phyloP scores from a whole-genome alignment of 2,329 filamentous ascomycete genomes.

The Botrytis hyacinthi region DNA sequence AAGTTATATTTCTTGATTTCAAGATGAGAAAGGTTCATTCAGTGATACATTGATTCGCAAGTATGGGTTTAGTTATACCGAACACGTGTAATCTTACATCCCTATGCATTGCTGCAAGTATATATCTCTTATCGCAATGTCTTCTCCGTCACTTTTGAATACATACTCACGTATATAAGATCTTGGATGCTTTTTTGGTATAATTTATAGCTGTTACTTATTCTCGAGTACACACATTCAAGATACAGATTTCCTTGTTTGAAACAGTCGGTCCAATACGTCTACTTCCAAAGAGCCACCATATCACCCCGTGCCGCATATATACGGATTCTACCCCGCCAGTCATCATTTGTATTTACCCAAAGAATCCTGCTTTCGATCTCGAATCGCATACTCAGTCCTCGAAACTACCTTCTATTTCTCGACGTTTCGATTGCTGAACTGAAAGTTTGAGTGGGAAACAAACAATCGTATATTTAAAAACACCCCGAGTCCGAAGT shows the following conservation, averaged over 20 bases:
- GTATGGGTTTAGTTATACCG: background rate
- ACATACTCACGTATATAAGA: too few relatives aligned
- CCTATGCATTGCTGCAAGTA: background rate
- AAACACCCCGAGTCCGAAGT: background rate
- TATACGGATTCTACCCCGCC: conserved; percentile 1
- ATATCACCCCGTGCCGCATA: background rate
- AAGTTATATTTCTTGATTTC: background rate
- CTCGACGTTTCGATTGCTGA: background rate
- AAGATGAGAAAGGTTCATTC: background rate
- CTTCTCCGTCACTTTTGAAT: background rate
- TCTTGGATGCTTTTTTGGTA: background rate
- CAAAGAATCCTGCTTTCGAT: background rate
- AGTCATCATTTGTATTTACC: background rate
- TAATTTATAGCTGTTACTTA: background rate
- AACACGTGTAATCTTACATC: background rate
- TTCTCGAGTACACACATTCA: background rate
- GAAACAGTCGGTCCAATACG: background rate
- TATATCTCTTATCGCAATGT: background rate
- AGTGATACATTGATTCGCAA: conserved; percentile 9
- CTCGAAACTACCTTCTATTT: background rate
- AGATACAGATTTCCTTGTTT: background rate
- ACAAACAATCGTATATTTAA: too few relatives aligned
- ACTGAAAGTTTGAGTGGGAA: background rate
- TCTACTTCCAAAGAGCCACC: background rate
- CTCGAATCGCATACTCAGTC: background rate